Percentiles rank a stretch among this genome's conserved stretches.
Conservation (phyloP, 1,284 basidiomycete species). For the Malassezia psittaci region DNA sequence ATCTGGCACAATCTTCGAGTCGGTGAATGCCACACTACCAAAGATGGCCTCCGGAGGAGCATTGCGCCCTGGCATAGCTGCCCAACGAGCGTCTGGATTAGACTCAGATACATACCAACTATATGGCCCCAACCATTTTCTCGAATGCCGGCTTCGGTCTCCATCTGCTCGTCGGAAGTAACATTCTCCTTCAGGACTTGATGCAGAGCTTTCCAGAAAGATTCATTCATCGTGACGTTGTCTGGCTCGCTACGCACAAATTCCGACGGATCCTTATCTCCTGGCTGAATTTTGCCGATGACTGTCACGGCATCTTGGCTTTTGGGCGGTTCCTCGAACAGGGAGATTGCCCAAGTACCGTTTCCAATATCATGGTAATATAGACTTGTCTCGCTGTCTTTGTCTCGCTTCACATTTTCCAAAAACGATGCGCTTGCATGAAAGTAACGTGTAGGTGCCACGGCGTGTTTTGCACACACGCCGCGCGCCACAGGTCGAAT, state of each 20-base stretch:
- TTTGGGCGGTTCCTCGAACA: constrained; percentile 17
- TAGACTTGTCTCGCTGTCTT: constrained; percentile 24
- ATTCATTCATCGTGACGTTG: constrained; percentile 25
- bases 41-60: constrained; percentile 41
- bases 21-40: constrained; percentile 35
- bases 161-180: constrained; percentile 29
- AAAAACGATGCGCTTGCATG: background rate
- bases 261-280: constrained; percentile 17
- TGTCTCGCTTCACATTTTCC: background rate
- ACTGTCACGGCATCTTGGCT: constrained; percentile 11
- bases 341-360: constrained; percentile 27
- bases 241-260: constrained; percentile 28
- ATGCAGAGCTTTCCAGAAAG: constrained; percentile 34
- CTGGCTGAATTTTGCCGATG: constrained; percentile 21
- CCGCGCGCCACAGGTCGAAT: no score
- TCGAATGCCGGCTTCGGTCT: constrained; percentile 33
- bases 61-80: constrained; percentile 39
- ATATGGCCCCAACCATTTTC: constrained; percentile 41
- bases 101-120: constrained; percentile 15
- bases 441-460: background rate
- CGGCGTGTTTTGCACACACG: no score
- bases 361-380: constrained; percentile 25
- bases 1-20: constrained; percentile 25
- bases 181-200: constrained; percentile 29
- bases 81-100: constrained; percentile 27